These are phyloP conservation scores for Gossypium longicalyx DNA, from an alignment of 345 rosid genomes.

Conservation along the genomic window DNA sequence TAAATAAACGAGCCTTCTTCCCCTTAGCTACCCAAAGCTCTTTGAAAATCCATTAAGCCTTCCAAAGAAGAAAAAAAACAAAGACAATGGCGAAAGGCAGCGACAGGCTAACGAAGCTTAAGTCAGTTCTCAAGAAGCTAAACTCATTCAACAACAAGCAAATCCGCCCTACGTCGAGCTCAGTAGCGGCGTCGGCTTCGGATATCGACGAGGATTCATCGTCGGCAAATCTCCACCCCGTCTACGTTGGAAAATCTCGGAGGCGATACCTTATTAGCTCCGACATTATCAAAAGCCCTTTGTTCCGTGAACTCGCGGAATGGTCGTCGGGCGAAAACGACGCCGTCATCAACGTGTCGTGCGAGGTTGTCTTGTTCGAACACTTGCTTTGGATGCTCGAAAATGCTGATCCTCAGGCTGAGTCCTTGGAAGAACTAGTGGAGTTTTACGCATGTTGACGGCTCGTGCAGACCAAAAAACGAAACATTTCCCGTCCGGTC, in stretches of 20 bases:
- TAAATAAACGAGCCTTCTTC: slow-evolving; percentile 33
- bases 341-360: slow-evolving; percentile 44
- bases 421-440: slow-evolving; percentile 72
- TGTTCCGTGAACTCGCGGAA: slow-evolving; percentile 43
- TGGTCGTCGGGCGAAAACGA: slow-evolving; percentile 32
- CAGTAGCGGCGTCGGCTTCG: slow-evolving; percentile 26
- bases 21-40: neutral
- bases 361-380: slow-evolving; percentile 94
- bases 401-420: slow-evolving; percentile 64
- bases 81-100: slow-evolving; percentile 64
- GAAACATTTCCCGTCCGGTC: slow-evolving; percentile 7
- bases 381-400: slow-evolving; percentile 96
- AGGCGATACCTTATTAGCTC: slow-evolving; percentile 65
- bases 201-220: slow-evolving; percentile 26
- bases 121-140: slow-evolving; percentile 75
- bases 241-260: slow-evolving; percentile 78
- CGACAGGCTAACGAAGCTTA: slow-evolving; percentile 70
- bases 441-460: slow-evolving; percentile 72
- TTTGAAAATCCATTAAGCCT: neutral
- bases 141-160: slow-evolving; percentile 69
- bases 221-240: slow-evolving; percentile 51
- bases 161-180: slow-evolving; percentile 32
- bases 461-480: neutral
- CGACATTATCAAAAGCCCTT: slow-evolving; percentile 43
- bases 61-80: neutral